Evolutionary conservation across 2,329 filamentous ascomycete species (phyloP).

Genomic region (Monosporascus ibericus): DNA sequence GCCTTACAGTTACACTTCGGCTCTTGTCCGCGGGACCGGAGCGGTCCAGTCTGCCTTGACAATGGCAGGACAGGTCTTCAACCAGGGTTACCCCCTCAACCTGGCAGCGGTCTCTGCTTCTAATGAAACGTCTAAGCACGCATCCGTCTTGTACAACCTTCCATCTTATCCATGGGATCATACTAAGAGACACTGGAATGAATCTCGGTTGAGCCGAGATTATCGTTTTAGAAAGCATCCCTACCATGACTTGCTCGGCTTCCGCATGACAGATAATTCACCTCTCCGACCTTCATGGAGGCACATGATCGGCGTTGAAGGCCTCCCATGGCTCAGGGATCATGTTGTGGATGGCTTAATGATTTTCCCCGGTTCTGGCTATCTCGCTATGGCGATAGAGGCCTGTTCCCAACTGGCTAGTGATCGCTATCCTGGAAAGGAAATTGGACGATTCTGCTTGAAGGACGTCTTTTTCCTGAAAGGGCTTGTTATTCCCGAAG

Average conservation of each 20-base stretch:
- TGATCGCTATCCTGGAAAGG: neutral
- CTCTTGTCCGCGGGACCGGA: neutral
- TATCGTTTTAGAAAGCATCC: slow-evolving; percentile 19
- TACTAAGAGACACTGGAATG: slow-evolving; percentile 27
- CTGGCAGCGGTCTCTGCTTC: slow-evolving; percentile 16
- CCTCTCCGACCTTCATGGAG: slow-evolving; percentile 16
- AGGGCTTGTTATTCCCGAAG: slow-evolving; percentile 7
- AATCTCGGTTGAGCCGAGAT: slow-evolving; percentile 20
- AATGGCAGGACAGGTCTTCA: slow-evolving; percentile 12
- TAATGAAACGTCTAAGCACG: slow-evolving; percentile 6
- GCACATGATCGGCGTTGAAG: slow-evolving; percentile 18
- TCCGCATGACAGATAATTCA: slow-evolving; percentile 6
- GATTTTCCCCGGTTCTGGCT: slow-evolving; percentile 34
- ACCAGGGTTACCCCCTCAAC: slow-evolving; percentile 6
- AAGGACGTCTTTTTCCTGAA: slow-evolving; percentile 25
- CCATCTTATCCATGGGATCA: slow-evolving; percentile 39
- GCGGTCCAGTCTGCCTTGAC: neutral
- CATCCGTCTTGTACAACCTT: slow-evolving; percentile 23
- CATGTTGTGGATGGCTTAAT: slow-evolving; percentile 39
- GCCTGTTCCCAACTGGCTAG: neutral
- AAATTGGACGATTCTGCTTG: slow-evolving; percentile 3
- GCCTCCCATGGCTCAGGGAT: slow-evolving; percentile 37
- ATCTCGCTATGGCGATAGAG: slow-evolving; percentile 12
- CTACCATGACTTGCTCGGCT: slow-evolving; percentile 29
- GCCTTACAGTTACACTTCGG: neutral